Percentiles rank a stretch among this genome's conserved stretches.
phyloP scores from a whole-genome alignment of 108 stramenopile genomes.

The Bacterosira constricta region DNA sequence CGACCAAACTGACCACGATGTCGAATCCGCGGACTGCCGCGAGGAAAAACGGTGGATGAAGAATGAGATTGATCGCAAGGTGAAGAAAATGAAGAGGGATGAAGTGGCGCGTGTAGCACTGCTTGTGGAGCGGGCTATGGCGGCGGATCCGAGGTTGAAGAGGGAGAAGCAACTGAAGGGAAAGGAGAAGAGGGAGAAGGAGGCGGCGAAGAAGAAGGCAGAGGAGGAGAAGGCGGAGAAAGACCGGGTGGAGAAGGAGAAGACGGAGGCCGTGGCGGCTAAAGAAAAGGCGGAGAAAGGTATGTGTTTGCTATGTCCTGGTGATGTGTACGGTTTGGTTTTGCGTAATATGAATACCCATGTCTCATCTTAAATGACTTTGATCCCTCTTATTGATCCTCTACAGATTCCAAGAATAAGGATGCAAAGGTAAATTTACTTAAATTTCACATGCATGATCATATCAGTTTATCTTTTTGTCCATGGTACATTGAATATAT shows the following conservation, averaged over 20 bases:
- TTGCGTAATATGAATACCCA: not conserved
- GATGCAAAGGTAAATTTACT: constrained; percentile 30
- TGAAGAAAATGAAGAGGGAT: constrained; percentile 92
- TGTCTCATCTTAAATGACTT: too few species aligned
- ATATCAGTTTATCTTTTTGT: not conserved
- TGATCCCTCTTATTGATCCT: too few species aligned
- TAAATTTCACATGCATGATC: not conserved
- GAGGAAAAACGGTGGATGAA: constrained; percentile 98
- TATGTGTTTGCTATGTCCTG: constrained; percentile 4
- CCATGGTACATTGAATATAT: not conserved
- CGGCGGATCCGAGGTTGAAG: constrained; percentile 89
- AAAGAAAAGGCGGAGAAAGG: constrained; percentile 60
- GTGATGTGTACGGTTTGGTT: not conserved
- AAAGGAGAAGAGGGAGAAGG: constrained; percentile 60
- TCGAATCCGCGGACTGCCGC: constrained; percentile 89
- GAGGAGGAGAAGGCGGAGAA: constrained; percentile 58
- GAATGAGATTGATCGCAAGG: constrained; percentile 93
- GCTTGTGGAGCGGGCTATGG: constrained; percentile 95
- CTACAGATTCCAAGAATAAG: constrained; percentile 14
- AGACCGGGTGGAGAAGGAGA: constrained; percentile 55
- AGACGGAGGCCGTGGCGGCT: constrained; percentile 44
- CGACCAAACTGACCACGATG: constrained; percentile 83
- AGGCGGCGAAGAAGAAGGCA: constrained; percentile 45
- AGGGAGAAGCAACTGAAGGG: constrained; percentile 60
- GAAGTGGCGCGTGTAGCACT: constrained; percentile 89